These are phyloP conservation scores for Tillandsia fasciculata DNA, from an alignment of 176 grass and related monocot species.

Conservation along the genomic window DNA sequence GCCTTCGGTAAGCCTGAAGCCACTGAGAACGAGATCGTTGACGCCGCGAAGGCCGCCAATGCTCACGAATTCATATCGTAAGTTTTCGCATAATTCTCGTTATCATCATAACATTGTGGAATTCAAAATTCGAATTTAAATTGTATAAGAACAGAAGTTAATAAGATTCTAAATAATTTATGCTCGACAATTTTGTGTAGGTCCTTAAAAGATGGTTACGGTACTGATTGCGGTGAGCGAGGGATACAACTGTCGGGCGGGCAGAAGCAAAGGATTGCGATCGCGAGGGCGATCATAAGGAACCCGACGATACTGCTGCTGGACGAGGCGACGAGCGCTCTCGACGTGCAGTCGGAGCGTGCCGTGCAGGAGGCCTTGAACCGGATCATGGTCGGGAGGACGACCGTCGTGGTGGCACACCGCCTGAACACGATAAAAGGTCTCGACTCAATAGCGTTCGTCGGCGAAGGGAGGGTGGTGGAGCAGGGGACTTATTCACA, in stretches of 20 bases:
- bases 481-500: slow-evolving; percentile 84
- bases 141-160: not conserved
- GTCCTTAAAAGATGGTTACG: slow-evolving; percentile 87
- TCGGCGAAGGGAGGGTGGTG: slow-evolving; percentile 76
- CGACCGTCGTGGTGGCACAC: slow-evolving; percentile 86
- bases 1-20: slow-evolving; percentile 91
- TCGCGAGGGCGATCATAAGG: slow-evolving; percentile 84
- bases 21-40: slow-evolving; percentile 73
- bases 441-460: slow-evolving; percentile 76
- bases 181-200: slow-evolving; percentile 29
- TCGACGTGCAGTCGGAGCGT: slow-evolving; percentile 94
- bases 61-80: slow-evolving; percentile 97
- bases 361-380: slow-evolving; percentile 95
- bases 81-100: slow-evolving; percentile 15
- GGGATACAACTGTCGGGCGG: slow-evolving; percentile 86
- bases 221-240: slow-evolving; percentile 75
- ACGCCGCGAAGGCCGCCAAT: slow-evolving; percentile 83
- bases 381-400: slow-evolving; percentile 88
- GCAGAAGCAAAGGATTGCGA: slow-evolving; percentile 93
- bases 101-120: not conserved
- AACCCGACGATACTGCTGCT: slow-evolving; percentile 89
- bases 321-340: slow-evolving; percentile 95
- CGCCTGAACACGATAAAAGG: slow-evolving; percentile 96
- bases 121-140: not conserved
- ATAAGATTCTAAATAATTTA: not conserved